Percentiles rank a stretch among this genome's conserved stretches.
phyloP scores from a whole-genome alignment of 352 stramenopile species.

The Globisporangium orthogonon region DNA sequence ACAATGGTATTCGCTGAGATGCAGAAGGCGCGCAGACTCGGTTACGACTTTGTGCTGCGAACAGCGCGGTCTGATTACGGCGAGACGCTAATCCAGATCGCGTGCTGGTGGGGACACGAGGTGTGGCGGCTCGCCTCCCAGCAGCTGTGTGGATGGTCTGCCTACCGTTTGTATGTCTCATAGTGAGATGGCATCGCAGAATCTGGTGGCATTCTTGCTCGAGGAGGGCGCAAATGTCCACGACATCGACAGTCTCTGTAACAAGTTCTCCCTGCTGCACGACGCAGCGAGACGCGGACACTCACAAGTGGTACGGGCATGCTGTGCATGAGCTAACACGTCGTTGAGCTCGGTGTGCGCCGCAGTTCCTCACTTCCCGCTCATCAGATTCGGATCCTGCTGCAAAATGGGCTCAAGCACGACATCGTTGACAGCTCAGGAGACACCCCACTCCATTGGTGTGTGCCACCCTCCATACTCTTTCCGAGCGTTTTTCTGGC shows the following conservation, averaged over 20 bases:
- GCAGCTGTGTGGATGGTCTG: neutral
- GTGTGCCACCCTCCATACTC: neutral
- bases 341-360: neutral
- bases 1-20: conserved; percentile 51
- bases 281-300: conserved; percentile 54
- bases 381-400: conserved; percentile 37
- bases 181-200: conserved; percentile 14
- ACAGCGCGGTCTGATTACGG: conserved; percentile 40
- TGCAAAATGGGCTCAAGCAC: conserved; percentile 33
- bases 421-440: conserved; percentile 37
- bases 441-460: conserved; percentile 71
- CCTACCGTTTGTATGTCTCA: too few species aligned
- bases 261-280: conserved; percentile 59
- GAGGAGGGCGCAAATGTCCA: conserved; percentile 50
- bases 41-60: conserved; percentile 48
- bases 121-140: conserved; percentile 11
- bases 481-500: neutral
- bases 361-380: neutral
- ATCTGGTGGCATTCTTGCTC: conserved; percentile 50
- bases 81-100: conserved; percentile 59
- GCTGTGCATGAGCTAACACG: neutral
- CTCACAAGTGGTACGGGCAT: conserved; percentile 31
- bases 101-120: conserved; percentile 62
- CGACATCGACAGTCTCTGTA: conserved; percentile 43
- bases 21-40: conserved; percentile 52